Evolutionary conservation across 495 filamentous ascomycete species (phyloP).

Genomic region (Neurospora tetrasperma): DNA sequence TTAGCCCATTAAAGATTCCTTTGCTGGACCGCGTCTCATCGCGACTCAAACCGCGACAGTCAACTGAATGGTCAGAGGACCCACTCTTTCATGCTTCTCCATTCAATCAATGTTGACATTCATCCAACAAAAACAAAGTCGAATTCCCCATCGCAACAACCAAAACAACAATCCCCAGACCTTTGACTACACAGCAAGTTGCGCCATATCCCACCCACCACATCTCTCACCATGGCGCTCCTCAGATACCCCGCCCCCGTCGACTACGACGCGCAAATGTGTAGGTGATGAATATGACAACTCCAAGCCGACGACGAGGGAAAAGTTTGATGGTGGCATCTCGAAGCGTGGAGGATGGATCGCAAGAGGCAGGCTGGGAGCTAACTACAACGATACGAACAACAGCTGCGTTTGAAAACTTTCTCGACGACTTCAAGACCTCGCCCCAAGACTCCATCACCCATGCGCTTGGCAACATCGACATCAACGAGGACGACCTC

Average conservation of each 20-base stretch:
- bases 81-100: not conserved
- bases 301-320: not conserved
- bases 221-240: constrained; percentile 56
- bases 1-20: constrained; percentile 1
- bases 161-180: not conserved
- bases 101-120: not conserved
- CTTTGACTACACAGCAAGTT: not conserved
- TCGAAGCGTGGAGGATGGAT: not conserved
- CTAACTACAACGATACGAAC: not conserved
- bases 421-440: constrained; percentile 80
- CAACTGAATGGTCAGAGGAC: not conserved
- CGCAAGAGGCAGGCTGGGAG: not conserved
- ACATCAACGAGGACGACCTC: constrained; percentile 77
- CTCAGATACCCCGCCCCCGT: constrained; percentile 63
- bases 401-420: constrained; percentile 74
- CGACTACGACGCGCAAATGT: constrained; percentile 76
- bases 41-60: not conserved
- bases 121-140: not conserved
- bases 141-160: not conserved
- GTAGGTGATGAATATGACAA: constrained; percentile 32
- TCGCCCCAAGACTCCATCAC: constrained; percentile 62
- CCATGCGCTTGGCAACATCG: constrained; percentile 69
- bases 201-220: not conserved
- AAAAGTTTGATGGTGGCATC: not conserved
- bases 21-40: not conserved